Percentiles rank a stretch among this genome's conserved stretches.
These are phyloP conservation scores for Quercus alba DNA, from an alignment of 306 rosid species.

Conservation along the genomic window DNA sequence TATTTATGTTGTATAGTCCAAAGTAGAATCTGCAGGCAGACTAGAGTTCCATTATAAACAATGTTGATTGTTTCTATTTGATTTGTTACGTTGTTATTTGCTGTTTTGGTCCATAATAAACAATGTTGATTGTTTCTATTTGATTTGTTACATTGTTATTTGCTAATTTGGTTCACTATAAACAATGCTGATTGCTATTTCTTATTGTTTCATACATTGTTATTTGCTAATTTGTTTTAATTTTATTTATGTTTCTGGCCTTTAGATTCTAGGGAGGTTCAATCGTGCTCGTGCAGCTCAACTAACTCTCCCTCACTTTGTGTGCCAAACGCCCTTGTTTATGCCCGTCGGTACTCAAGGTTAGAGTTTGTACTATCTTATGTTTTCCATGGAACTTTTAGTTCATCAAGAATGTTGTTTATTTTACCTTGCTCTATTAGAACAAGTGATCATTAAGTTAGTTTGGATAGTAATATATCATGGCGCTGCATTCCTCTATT, in stretches of 20 bases:
- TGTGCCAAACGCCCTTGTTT: conserved; percentile 83
- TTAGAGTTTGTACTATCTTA: conserved; percentile 22
- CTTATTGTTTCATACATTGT: background rate
- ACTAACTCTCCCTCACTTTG: conserved; percentile 77
- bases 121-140: background rate
- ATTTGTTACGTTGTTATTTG: background rate
- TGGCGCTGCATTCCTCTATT: background rate
- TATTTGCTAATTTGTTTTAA: background rate
- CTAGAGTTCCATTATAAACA: background rate
- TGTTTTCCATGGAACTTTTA: background rate
- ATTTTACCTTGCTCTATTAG: background rate
- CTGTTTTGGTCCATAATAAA: background rate
- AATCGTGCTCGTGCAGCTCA: conserved; percentile 92
- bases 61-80: background rate
- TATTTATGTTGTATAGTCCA: background rate
- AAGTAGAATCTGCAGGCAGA: too few relatives aligned
- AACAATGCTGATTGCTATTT: background rate
- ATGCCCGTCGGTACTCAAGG: conserved; percentile 99
- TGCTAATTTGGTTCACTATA: background rate
- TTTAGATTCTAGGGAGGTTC: conserved; percentile 75
- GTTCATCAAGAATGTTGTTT: background rate
- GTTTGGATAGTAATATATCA: background rate
- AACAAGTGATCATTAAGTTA: background rate
- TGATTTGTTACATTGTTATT: background rate
- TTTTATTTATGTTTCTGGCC: conserved; percentile 12